Evolutionary conservation across 129 eudicot genomes (phyloP), one percentile per base, ranked within the genome.

Genomic region (Chrysanthemum makinoi): DNA sequence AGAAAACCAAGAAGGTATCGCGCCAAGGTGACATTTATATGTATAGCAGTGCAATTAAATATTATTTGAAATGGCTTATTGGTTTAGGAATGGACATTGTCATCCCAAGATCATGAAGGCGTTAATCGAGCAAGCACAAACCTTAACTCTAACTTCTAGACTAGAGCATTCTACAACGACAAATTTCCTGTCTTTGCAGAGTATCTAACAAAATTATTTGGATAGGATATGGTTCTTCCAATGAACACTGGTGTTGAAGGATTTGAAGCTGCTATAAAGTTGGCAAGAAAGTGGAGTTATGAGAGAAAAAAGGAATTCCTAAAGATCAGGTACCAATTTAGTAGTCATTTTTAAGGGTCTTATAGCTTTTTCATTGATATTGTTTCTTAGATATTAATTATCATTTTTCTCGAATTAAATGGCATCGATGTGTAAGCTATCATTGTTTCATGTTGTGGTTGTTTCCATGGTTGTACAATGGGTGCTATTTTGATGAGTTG

Each of bases 371-470:
- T 3, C 19, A 16, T 54, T 35, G 13, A 28, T 28, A 28, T 28
- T 28, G 4, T 28, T 62, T 33, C 4, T 28, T 62, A 13, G 7
- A 54, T 54, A 54, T 30, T 18, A 28, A 14, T 28, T 20, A 12
- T 2, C 46, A 0, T 10, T n/a, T 60, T 0, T 12, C 10, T 11
- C 3, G 62, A 55, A n/a, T 69, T 24, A 26, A 17, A 4, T 69
- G 9, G 10, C 24, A 70, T 55, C 22, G 24, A 46, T 62, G 13
- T 79, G 64, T 84, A 94, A 97, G 99, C 97, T 85, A 82, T 94
- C 50, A 90, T 94, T 70, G 99, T 94, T 60, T 94, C 99, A 30
- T 94, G 99, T 80, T 94, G 99, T 84, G 99, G 97, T 16, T 90
- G 24, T 22, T 94, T 94, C 52, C 99, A 94, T 72, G 99, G 99